Evolutionary conservation across 345 rosid genomes (phyloP), one percentile per base, ranked within the genome.

Genomic region (Iberis pinnata): DNA sequence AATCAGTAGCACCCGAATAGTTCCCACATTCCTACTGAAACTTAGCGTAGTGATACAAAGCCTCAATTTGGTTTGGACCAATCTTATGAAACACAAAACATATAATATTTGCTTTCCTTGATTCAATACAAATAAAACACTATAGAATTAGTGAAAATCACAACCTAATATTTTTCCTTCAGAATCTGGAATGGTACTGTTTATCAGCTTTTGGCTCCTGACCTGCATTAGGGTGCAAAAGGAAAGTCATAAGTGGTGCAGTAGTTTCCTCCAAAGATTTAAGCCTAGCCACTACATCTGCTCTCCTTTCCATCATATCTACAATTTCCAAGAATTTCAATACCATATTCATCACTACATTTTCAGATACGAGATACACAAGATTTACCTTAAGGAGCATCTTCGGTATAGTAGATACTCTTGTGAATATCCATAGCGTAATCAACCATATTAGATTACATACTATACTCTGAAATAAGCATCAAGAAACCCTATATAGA

Each of bases 361-460:
- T n/a, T n/a, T n/a, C n/a, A n/a, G n/a, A n/a, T n/a, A 26, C 12
- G 12, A 29, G 14, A 4, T 1, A 2, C 12, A 8, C 3, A 1
- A 29, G 12, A 10, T 61, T n/a, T n/a, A 69, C 73, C 73, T 63
- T 70, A 86, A 16, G 96, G 96, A 49, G 86, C 96, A 32, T 87
- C 96, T 14, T 82, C 98, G 5, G 93, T 80, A 75, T 70, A 88
- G 74, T 90, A 90, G 48, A 90, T 95, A 53, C 76, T 82, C 83
- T 92, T 92, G 76, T 88, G 88, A 50, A 92, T 92, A 69, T 92
- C 98, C 98, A 92, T 88, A 53, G 96, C 98, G 79, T 92, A 88
- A 63, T 92, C 98, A 25, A 88, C 95, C 96, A 92, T 92, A 73
- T 92, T 92, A n/a, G n/a, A n/a, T n/a, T n/a, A n/a, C n/a, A n/a